A percentile compares a stretch with the other conserved stretches of the same genome.
Evolutionary conservation across 2,329 filamentous ascomycete genomes (phyloP).

Genomic region (Curvularia spicifera): DNA sequence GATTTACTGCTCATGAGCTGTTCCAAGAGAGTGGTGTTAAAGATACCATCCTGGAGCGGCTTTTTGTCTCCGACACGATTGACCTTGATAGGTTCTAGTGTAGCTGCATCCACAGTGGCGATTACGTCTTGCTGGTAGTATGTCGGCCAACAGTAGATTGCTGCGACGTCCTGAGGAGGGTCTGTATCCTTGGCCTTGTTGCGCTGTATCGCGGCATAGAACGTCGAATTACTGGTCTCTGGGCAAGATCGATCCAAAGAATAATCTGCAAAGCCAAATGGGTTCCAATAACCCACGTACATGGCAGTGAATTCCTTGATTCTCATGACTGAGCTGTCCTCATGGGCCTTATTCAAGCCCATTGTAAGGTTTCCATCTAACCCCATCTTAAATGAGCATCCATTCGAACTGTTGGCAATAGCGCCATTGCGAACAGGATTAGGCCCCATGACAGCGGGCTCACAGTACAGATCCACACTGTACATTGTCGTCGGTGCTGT

Average conservation of each 20-base stretch:
- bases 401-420: not conserved
- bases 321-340: not conserved
- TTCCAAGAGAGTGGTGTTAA: constrained; percentile 53
- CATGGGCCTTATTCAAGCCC: not conserved
- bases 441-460: constrained; percentile 17
- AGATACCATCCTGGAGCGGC: constrained; percentile 32
- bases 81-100: constrained; percentile 8
- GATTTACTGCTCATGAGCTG: constrained; percentile 16
- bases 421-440: not conserved
- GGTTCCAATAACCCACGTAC: constrained; percentile 55
- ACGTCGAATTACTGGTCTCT: constrained; percentile 41
- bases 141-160: constrained; percentile 28
- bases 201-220: constrained; percentile 2
- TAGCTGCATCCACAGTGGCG: constrained; percentile 46
- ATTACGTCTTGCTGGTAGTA: constrained; percentile 58
- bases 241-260: constrained; percentile 47
- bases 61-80: constrained; percentile 31
- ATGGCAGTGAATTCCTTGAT: constrained; percentile 38
- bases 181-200: constrained; percentile 23
- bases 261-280: constrained; percentile 37
- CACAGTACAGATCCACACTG: constrained; percentile 45
- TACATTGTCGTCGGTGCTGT: constrained; percentile 41
- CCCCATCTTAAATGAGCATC: constrained; percentile 2
- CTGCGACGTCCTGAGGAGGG: constrained; percentile 25
- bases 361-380: constrained; percentile 24